These are phyloP conservation scores for Proliferodiscus dingleyae DNA, from an alignment of 2,329 filamentous ascomycete species.

Conservation along the genomic window DNA sequence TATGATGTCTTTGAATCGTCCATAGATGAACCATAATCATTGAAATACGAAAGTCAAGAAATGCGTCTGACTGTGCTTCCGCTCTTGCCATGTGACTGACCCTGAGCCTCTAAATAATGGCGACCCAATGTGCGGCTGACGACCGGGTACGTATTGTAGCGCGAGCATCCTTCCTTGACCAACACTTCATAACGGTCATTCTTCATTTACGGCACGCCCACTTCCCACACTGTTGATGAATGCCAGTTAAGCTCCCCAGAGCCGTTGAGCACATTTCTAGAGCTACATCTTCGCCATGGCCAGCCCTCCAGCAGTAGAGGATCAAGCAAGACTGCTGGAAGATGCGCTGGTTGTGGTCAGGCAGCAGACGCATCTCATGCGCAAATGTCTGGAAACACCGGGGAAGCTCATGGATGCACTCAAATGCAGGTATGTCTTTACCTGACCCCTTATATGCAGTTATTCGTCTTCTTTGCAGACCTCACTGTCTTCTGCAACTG, in stretches of 20 bases:
- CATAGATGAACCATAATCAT: conserved; percentile 1
- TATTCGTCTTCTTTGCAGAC: conserved; percentile 8
- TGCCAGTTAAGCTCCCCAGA: conserved; percentile 22
- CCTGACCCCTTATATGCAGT: background rate
- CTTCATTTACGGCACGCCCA: conserved; percentile 6
- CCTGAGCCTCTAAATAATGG: too few relatives aligned
- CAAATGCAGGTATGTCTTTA: conserved; percentile 83
- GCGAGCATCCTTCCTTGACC: conserved; percentile 9
- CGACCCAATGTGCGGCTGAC: too few relatives aligned
- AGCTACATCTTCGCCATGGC: conserved; percentile 36
- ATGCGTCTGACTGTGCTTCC: too few relatives aligned
- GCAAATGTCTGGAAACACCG: conserved; percentile 92
- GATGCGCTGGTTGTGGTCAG: conserved; percentile 95
- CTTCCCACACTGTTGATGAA: conserved; percentile 21
- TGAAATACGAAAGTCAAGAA: background rate
- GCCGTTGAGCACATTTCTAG: conserved; percentile 21
- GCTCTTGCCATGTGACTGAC: background rate
- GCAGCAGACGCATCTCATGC: conserved; percentile 95
- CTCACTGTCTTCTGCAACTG: conserved; percentile 9
- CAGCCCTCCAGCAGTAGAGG: conserved; percentile 62
- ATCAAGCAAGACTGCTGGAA: conserved; percentile 89
- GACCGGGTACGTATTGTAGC: too few relatives aligned
- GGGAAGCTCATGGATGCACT: conserved; percentile 99
- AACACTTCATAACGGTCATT: conserved; percentile 8
- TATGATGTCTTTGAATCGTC: conserved; percentile 2